Percentiles rank a stretch among this genome's conserved stretches.
phyloP scores from a whole-genome alignment of 495 filamentous ascomycete genomes.

The Talaromyces trachyspermus region DNA sequence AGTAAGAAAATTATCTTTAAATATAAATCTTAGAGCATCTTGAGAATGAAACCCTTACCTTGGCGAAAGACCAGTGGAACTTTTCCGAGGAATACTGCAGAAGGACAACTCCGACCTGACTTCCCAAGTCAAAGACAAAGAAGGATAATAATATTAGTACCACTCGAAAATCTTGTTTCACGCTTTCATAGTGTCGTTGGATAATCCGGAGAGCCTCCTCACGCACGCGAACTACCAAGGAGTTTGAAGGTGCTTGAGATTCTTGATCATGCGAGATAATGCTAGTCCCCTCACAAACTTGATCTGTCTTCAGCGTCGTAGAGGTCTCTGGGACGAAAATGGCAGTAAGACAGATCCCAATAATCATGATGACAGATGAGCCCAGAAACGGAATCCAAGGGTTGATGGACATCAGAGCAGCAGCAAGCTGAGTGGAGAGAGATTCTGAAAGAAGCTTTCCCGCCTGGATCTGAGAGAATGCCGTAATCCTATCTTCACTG shows the following conservation, averaged over 20 bases:
- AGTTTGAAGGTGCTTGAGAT: not conserved
- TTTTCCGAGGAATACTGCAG: not conserved
- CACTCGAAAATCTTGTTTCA: not conserved
- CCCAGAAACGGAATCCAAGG: not conserved
- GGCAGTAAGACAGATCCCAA: not conserved
- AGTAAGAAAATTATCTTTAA: not conserved
- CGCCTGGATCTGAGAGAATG: not conserved
- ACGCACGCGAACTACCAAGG: conserved; percentile 19
- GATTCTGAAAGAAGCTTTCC: not conserved
- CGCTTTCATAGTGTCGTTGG: no score
- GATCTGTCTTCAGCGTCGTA: conserved; percentile 9
- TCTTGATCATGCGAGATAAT: no score
- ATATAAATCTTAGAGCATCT: not conserved
- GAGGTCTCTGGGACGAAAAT: not conserved
- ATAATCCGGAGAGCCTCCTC: not conserved
- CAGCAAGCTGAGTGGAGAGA: not conserved
- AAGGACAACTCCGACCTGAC: conserved; percentile 4
- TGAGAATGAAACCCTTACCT: not conserved
- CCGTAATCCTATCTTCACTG: not conserved
- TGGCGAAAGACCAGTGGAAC: not conserved
- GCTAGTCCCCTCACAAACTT: not conserved
- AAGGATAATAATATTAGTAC: not conserved
- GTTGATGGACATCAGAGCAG: not conserved
- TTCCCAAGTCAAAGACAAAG: not conserved
- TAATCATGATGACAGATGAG: not conserved